Evolutionary conservation across 2,329 filamentous ascomycete species (phyloP), one percentile per base, ranked within the genome.

Genomic region (Sclerotinia trifoliorum): DNA sequence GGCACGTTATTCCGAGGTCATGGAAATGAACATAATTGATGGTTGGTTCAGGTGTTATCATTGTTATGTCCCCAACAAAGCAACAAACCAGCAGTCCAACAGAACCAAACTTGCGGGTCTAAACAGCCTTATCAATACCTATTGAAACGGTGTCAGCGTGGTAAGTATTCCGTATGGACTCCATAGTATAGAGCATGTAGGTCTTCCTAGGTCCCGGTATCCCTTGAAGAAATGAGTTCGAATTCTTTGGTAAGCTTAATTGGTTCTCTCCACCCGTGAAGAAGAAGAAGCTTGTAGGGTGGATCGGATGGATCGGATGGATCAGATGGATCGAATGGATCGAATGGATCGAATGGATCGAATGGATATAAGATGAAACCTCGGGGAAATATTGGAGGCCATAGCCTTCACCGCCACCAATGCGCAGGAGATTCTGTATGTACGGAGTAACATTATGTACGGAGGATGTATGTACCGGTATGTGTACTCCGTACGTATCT

Each of bases 61-160:
- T 29, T 29, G n/a, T 44, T 58, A 35, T 26, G 35, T 26, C 46
- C 39, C 32, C n/a, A 51, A 63, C 29, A 35, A 10, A 35, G 6
- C 35, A 35, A 35, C 35, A 35, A 7, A 6, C 32, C 32, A 35
- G 6, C 32, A 35, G 35, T 51, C 29, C n/a, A 42, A 63, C 29
- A 26, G 48, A 39, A 51, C 29, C 60, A 63, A 52, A 63, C 46
- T 39, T 17, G 60, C 15, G 46, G 60, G 60, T 63, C 46, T 26
- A 21, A 21, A 51, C 48, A 63, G 32, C 60, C 60, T 62, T 62
- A 49, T 51, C n/a, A 32, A 62, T 32, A 17, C 46, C 46, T 39
- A 51, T 49, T 39, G 29, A 32, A 24, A 32, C 3, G 57, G 26
- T 60, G 39, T 42, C 4, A 46, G 56, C 56, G 46, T 39, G 39